Evolutionary conservation across 192 early-diverging fungal species (phyloP).

Genomic region (Backusella tarrabulga): DNA sequence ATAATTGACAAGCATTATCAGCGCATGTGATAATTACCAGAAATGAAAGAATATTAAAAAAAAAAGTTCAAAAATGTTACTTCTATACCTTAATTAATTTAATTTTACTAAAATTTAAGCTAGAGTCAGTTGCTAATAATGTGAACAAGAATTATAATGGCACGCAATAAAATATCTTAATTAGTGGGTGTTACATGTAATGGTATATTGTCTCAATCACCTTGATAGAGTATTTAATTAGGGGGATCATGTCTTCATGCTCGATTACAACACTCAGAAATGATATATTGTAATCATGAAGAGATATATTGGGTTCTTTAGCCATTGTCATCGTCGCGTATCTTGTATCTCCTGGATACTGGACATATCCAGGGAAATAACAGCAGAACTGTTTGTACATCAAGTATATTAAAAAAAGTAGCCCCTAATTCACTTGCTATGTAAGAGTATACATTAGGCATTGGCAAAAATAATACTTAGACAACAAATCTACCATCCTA

Average conservation of each 20-base stretch:
- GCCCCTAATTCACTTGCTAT: background rate
- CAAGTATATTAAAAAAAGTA: background rate
- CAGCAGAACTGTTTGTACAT: background rate
- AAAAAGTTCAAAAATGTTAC: background rate
- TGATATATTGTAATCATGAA: no score
- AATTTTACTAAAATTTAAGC: background rate
- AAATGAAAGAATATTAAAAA: background rate
- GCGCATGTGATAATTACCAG: background rate
- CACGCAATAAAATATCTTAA: background rate
- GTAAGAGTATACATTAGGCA: background rate
- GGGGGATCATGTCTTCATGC: background rate
- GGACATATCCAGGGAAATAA: background rate
- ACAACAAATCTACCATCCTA: constrained; percentile 69
- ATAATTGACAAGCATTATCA: background rate
- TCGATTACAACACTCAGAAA: no score
- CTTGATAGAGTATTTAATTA: background rate
- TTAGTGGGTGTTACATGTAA: background rate
- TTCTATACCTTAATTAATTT: background rate
- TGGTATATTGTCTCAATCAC: background rate
- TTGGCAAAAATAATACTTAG: constrained; percentile 71
- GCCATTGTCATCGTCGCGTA: background rate
- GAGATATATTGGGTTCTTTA: background rate
- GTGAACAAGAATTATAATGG: background rate
- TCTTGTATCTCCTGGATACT: background rate
- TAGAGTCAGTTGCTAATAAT: background rate